Percentiles rank a stretch among this genome's conserved stretches.
Conservation (phyloP, 2,329 filamentous ascomycete species). For the Colletotrichum neosansevieriae region DNA sequence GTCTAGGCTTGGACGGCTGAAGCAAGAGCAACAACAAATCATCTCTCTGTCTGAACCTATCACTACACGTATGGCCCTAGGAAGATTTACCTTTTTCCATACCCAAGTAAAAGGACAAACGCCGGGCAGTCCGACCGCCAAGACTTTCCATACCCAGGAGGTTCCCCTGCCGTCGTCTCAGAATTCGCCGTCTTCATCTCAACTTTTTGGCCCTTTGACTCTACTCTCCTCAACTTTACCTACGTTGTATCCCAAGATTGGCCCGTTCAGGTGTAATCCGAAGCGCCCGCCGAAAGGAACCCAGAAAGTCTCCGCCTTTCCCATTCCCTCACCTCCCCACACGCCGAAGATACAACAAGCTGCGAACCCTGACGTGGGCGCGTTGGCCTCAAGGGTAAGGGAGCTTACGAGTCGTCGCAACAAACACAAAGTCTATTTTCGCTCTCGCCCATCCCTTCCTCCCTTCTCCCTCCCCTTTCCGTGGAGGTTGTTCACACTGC, state of each 20-base stretch:
- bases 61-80: not conserved
- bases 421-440: slow-evolving; percentile 32
- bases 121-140: slow-evolving; percentile 17
- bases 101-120: not conserved
- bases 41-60: not conserved
- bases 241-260: not conserved
- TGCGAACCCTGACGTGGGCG: slow-evolving; percentile 8
- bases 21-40: not conserved
- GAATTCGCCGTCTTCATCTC: slow-evolving; percentile 12
- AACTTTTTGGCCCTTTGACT: not conserved
- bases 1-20: not conserved
- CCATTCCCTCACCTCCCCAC: not conserved
- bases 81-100: not conserved
- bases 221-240: not conserved
- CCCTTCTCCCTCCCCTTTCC: not conserved
- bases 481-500: not conserved
- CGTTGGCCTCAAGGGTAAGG: not conserved
- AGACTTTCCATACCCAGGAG: slow-evolving; percentile 8
- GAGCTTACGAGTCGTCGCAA: slow-evolving; percentile 31
- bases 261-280: not conserved
- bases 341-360: not conserved
- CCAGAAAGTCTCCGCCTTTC: not conserved
- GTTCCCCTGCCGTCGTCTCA: slow-evolving; percentile 24
- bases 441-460: not conserved
- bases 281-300: not conserved